These are phyloP conservation scores for Aphanomyces invadans DNA, from an alignment of 352 stramenopile genomes.

Conservation along the genomic window DNA sequence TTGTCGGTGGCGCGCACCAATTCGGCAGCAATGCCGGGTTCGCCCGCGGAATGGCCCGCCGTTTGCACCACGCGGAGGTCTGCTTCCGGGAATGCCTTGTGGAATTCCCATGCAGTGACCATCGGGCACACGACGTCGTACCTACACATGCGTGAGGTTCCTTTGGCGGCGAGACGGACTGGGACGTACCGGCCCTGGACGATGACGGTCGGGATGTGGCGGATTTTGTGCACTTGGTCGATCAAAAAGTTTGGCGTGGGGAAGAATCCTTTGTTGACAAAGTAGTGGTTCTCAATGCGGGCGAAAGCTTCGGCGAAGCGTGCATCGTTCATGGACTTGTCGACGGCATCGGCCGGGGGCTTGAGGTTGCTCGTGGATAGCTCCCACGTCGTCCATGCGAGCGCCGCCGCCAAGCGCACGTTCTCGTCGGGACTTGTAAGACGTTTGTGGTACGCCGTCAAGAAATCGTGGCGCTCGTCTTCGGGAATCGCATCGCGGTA, in stretches of 20 bases:
- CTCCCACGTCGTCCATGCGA: constrained; percentile 90
- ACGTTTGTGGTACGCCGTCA: constrained; percentile 84
- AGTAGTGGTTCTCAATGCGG: constrained; percentile 92
- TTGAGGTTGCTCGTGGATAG: constrained; percentile 79
- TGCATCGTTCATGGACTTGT: constrained; percentile 69
- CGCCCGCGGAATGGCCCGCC: constrained; percentile 64
- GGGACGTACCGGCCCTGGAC: constrained; percentile 71
- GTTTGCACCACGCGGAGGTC: constrained; percentile 69
- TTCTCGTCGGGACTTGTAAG: constrained; percentile 82
- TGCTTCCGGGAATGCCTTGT: constrained; percentile 62
- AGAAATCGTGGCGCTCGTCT: constrained; percentile 69
- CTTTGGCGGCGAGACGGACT: neutral
- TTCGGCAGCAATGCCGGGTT: constrained; percentile 64
- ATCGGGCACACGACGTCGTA: constrained; percentile 88
- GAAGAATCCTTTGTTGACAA: constrained; percentile 88
- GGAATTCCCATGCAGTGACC: constrained; percentile 80
- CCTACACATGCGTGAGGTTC: constrained; percentile 28
- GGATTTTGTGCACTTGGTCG: constrained; percentile 85
- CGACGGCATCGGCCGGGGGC: constrained; percentile 45
- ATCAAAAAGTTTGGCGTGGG: constrained; percentile 79
- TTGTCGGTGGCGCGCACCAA: constrained; percentile 64
- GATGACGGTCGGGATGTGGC: constrained; percentile 88
- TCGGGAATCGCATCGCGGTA: constrained; percentile 84
- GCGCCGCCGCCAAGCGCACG: constrained; percentile 67
- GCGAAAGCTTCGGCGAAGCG: constrained; percentile 87